phyloP scores from a whole-genome alignment of 805 yeast species.

The Priceomyces carsonii region DNA sequence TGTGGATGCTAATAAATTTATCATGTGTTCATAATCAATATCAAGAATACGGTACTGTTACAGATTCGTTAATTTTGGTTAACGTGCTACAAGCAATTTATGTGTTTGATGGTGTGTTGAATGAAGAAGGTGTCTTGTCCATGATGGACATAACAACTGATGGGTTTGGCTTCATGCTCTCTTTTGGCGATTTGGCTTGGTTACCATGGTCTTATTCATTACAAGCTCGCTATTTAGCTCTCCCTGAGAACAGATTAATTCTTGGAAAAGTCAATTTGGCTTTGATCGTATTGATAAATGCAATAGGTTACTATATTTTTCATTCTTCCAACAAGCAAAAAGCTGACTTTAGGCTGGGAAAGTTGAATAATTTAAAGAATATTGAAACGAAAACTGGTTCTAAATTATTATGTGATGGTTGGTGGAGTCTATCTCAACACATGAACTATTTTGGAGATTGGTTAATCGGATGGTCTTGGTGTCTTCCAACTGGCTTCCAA shows the following conservation, averaged over 20 bases:
- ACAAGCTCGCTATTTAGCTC: slow-evolving; percentile 79
- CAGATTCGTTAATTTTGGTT: slow-evolving; percentile 73
- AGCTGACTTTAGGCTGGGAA: slow-evolving; percentile 78
- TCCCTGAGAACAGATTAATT: slow-evolving; percentile 50
- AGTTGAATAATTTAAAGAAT: slow-evolving; percentile 60
- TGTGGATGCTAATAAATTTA: slow-evolving; percentile 79
- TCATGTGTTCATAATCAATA: slow-evolving; percentile 84
- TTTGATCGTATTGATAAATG: slow-evolving; percentile 49
- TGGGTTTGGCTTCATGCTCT: slow-evolving; percentile 95
- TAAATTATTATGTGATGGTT: slow-evolving; percentile 80
- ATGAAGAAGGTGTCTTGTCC: slow-evolving; percentile 84
- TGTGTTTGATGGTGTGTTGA: slow-evolving; percentile 86
- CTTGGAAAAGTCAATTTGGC: slow-evolving; percentile 46
- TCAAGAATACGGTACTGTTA: slow-evolving; percentile 53
- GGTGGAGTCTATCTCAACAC: slow-evolving; percentile 96
- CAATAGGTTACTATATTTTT: slow-evolving; percentile 78
- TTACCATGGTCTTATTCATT: slow-evolving; percentile 90
- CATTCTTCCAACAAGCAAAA: slow-evolving; percentile 83
- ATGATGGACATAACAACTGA: slow-evolving; percentile 97
- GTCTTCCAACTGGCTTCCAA: slow-evolving; percentile 80
- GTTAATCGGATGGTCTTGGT: slow-evolving; percentile 89
- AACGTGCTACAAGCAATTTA: slow-evolving; percentile 74
- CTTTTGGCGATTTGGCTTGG: slow-evolving; percentile 90
- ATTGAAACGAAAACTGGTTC: slow-evolving; percentile 78
- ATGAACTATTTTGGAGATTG: slow-evolving; percentile 96